Conservation (phyloP, 2,329 filamentous ascomycete species). For the Aspergillus sp. region DNA sequence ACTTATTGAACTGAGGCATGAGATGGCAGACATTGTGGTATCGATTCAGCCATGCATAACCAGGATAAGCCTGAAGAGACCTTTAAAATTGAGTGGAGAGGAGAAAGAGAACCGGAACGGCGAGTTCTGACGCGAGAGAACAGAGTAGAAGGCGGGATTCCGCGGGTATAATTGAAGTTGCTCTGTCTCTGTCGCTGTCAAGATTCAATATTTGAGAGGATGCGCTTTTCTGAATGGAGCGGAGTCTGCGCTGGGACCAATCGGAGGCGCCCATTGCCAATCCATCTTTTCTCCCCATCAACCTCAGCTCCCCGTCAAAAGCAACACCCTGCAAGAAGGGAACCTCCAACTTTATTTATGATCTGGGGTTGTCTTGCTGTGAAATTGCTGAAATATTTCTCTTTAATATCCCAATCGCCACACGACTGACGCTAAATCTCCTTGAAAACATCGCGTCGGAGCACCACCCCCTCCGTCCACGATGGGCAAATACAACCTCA, state of each 20-base stretch:
- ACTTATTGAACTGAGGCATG: conserved; percentile 63
- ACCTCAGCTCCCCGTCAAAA: not conserved
- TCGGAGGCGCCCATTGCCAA: conserved; percentile 36
- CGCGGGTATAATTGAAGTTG: conserved; percentile 17
- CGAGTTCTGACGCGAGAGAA: not conserved
- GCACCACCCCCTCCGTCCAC: conserved; percentile 13
- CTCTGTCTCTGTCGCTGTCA: conserved; percentile 1
- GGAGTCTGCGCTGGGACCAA: conserved; percentile 36
- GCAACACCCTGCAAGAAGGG: not conserved
- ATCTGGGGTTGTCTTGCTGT: not conserved
- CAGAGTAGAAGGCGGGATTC: conserved; percentile 7
- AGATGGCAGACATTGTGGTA: conserved; percentile 61
- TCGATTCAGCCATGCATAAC: conserved; percentile 37
- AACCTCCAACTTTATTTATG: not conserved
- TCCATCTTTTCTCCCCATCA: conserved; percentile 36
- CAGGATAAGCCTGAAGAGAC: conserved; percentile 22
- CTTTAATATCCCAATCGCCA: not conserved
- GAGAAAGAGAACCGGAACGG: not conserved
- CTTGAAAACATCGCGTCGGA: not conserved
- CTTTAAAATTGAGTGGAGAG: not conserved
- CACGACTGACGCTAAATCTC: not conserved
- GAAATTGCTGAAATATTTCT: not conserved
- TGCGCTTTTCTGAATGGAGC: conserved; percentile 21
- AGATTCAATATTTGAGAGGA: conserved; percentile 17
- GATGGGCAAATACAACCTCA: conserved; percentile 50